These are phyloP conservation scores for Ciborinia camelliae DNA, from an alignment of 2,329 filamentous ascomycete genomes.

Conservation along the genomic window DNA sequence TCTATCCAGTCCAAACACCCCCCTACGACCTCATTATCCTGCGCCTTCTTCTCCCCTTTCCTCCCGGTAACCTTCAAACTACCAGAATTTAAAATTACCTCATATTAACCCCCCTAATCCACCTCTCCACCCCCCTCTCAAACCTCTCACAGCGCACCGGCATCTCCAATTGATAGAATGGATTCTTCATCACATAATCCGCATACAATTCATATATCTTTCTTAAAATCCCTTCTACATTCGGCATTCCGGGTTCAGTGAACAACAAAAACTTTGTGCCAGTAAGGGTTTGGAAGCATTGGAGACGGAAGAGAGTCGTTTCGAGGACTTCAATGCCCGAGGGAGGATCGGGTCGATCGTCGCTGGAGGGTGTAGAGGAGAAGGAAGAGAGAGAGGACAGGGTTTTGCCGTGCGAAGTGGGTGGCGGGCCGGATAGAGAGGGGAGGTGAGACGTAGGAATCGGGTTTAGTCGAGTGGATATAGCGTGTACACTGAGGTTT, in stretches of 20 bases:
- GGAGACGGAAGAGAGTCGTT: conserved; percentile 88
- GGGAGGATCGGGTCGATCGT: conserved; percentile 55
- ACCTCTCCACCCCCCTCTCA: conserved; percentile 78
- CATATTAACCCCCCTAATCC: conserved; percentile 69
- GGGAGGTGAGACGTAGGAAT: conserved; percentile 10
- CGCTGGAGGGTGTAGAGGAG: conserved; percentile 47
- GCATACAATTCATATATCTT: conserved; percentile 92
- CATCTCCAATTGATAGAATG: conserved; percentile 98
- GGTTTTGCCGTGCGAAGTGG: conserved; percentile 65
- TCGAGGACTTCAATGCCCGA: conserved; percentile 91
- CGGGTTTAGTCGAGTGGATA: conserved; percentile 37
- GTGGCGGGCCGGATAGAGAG: conserved; percentile 18
- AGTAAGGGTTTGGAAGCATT: conserved; percentile 92
- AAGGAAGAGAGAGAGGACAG: conserved; percentile 54
- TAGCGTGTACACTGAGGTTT: conserved; percentile 59
- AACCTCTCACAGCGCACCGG: conserved; percentile 93
- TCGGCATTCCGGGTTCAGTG: conserved; percentile 70
- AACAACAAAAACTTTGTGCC: conserved; percentile 95
- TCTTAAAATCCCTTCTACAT: conserved; percentile 78
- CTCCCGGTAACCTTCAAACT: too few relatives aligned
- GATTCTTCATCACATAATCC: conserved; percentile 99
- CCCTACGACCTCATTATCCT: not conserved
- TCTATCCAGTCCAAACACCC: not conserved
- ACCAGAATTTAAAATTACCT: conserved; percentile 20
- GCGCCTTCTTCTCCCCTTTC: not conserved